Evolutionary conservation across 78 protist genomes (phyloP).

Genomic region (Pigoraptor vietnamica): DNA sequence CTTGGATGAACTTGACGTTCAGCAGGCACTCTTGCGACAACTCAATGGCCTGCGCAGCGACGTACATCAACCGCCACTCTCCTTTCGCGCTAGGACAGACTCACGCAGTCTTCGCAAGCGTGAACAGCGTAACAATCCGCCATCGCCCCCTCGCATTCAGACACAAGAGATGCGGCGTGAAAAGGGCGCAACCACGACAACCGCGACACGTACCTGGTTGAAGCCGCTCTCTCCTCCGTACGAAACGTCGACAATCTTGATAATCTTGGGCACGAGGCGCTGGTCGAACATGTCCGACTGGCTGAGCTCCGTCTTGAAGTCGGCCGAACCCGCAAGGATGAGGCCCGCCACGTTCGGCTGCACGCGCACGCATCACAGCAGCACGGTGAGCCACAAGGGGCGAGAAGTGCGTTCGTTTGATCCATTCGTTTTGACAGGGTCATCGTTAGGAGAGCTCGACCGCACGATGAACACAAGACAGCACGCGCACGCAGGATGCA

Average conservation of each 20-base stretch:
- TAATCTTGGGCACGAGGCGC: constrained; percentile 81
- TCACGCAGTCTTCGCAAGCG: not conserved
- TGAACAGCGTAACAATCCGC: too few relatives aligned
- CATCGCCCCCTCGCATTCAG: too few relatives aligned
- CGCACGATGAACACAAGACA: not conserved
- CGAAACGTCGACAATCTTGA: constrained; percentile 88
- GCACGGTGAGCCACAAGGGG: too few relatives aligned
- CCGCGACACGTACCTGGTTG: constrained; percentile 65
- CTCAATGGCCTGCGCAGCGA: constrained; percentile 93
- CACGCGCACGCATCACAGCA: not conserved
- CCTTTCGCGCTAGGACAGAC: not conserved
- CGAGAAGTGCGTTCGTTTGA: too few relatives aligned
- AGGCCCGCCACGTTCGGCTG: constrained; percentile 92
- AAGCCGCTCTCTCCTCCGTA: constrained; percentile 98
- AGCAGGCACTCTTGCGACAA: constrained; percentile 82
- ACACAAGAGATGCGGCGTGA: too few relatives aligned
- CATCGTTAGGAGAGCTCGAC: too few relatives aligned
- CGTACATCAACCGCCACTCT: not conserved
- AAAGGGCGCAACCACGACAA: not conserved
- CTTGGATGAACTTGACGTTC: constrained; percentile 95
- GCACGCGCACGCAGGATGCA: too few relatives aligned
- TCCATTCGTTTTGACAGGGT: too few relatives aligned
- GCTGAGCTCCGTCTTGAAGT: constrained; percentile 92
- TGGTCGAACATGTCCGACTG: constrained; percentile 91
- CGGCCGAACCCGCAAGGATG: constrained; percentile 99